Base-by-base conservation (phyloP, 441 rosid species). In the Croton laevigatus region DNA sequence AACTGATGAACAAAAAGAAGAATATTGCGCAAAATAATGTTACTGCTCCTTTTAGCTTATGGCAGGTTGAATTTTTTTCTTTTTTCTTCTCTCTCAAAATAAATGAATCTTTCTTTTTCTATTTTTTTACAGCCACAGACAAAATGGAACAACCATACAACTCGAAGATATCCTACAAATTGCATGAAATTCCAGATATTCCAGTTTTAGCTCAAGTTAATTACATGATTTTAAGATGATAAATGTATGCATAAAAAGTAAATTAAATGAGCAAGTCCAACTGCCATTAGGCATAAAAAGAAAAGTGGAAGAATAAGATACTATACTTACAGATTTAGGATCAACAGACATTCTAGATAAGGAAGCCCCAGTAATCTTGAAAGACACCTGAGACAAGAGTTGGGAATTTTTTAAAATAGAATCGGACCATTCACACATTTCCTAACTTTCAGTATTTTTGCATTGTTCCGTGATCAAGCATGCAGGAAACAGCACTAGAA, bases 271-370 rank as follows among this genome's bases (percentile, higher is more conserved):
- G 57, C 65, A 75, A 59, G 40, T 52, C 42, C 17, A 52, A 45
- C 40, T 53, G 3, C 22, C 76, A 27, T 40, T 1, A 6, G 11
- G 11, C 0, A 62, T 53, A 3, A 66, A 13, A 58, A 23, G 38
- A 49, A 34, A 58, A 17, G 13, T 14, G 66, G 42, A 68, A 64
- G 14, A 42, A 65, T 38, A 32, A 37, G 12, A 68, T 69, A 66
- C 95, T 84, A 68, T 69, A 66, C 95, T 84, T 82, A 95, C 99
- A 53, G 91, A 85, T 88, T 95, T 89, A 44, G 98, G 88, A 78
- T 92, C 96, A 52, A 92, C 76, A 8, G 86, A 83, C 90, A 95
- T 89, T 76, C 92, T 86, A 27, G 96, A 92, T 63, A 89, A 59
- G 51, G 99, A 85, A 59, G 89, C 91, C 65, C 98, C 98, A 10